These are phyloP conservation scores for Magnaporthales sp. DNA, from an alignment of 2,329 filamentous ascomycete genomes.

Conservation along the genomic window DNA sequence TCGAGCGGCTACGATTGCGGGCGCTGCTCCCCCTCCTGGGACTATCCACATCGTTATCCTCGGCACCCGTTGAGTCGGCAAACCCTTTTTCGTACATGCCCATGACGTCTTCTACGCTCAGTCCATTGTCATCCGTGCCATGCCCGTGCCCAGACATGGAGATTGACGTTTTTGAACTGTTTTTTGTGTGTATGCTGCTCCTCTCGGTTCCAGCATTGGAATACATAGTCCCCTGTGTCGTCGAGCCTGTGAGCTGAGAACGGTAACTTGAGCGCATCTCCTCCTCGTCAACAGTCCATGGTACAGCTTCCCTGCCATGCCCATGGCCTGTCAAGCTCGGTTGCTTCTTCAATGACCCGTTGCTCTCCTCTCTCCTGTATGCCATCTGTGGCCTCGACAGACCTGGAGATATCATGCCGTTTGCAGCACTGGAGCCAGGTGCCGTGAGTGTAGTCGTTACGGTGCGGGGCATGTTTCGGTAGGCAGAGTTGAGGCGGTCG, in stretches of 20 bases:
- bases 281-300: constrained; percentile 43
- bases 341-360: constrained; percentile 18
- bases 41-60: constrained; percentile 26
- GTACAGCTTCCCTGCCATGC: constrained; percentile 13
- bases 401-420: constrained; percentile 13
- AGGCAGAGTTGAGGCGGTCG: constrained; percentile 25
- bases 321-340: neutral
- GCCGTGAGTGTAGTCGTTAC: neutral
- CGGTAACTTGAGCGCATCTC: constrained; percentile 47
- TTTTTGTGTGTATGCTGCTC: constrained; percentile 73
- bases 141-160: constrained; percentile 26
- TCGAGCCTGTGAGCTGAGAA: constrained; percentile 45
- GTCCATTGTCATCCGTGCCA: constrained; percentile 39
- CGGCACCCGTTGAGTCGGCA: constrained; percentile 37
- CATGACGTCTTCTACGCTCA: constrained; percentile 60
- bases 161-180: constrained; percentile 56
- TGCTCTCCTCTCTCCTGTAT: constrained; percentile 26
- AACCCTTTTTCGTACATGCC: constrained; percentile 61
- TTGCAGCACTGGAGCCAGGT: neutral
- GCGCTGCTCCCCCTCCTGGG: constrained; percentile 20
- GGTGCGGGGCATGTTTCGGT: constrained; percentile 1
- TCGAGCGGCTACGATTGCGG: neutral
- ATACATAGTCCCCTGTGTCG: constrained; percentile 43
- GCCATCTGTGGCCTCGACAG: constrained; percentile 19
- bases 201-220: constrained; percentile 57